Evolutionary conservation across 2,329 filamentous ascomycete species (phyloP).

Genomic region (Colletotrichum sp.): DNA sequence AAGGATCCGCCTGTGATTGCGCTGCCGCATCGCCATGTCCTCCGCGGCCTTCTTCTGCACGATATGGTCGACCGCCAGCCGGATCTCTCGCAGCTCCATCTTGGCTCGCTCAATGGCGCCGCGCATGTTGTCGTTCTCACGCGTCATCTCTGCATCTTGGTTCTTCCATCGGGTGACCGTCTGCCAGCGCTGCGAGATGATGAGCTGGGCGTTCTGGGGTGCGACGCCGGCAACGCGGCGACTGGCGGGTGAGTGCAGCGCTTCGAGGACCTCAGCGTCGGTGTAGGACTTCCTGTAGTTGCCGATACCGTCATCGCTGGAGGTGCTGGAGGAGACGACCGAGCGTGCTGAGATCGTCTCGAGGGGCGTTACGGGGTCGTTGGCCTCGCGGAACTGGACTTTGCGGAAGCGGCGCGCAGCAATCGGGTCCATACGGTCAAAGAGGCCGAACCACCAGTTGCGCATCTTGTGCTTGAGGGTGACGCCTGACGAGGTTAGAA

Average conservation of each 20-base stretch:
- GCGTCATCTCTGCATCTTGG: neutral
- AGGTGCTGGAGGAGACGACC: neutral
- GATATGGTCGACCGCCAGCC: slow-evolving; percentile 19
- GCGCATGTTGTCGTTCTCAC: slow-evolving; percentile 7
- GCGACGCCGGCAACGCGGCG: slow-evolving; percentile 26
- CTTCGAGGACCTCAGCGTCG: slow-evolving; percentile 22
- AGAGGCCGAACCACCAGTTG: slow-evolving; percentile 20
- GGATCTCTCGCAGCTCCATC: slow-evolving; percentile 14
- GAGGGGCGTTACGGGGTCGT: slow-evolving; percentile 1
- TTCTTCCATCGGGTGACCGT: slow-evolving; percentile 7
- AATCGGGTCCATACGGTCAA: slow-evolving; percentile 22
- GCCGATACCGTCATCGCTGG: neutral
- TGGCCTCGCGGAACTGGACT: neutral
- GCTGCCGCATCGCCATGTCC: slow-evolving; percentile 17
- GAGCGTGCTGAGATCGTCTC: neutral
- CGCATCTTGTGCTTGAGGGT: slow-evolving; percentile 14
- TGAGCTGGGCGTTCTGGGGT: slow-evolving; percentile 10
- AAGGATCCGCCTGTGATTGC: slow-evolving; percentile 26
- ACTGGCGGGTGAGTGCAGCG: slow-evolving; percentile 23
- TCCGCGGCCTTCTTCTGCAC: slow-evolving; percentile 15
- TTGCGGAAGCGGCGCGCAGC: slow-evolving; percentile 14
- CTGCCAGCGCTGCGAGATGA: slow-evolving; percentile 24
- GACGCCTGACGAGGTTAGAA: neutral
- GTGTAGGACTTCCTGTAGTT: neutral
- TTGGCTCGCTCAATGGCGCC: neutral